These are phyloP conservation scores for Fraxinus velutina DNA, from an alignment of 305 asterid genomes.

Conservation along the genomic window DNA sequence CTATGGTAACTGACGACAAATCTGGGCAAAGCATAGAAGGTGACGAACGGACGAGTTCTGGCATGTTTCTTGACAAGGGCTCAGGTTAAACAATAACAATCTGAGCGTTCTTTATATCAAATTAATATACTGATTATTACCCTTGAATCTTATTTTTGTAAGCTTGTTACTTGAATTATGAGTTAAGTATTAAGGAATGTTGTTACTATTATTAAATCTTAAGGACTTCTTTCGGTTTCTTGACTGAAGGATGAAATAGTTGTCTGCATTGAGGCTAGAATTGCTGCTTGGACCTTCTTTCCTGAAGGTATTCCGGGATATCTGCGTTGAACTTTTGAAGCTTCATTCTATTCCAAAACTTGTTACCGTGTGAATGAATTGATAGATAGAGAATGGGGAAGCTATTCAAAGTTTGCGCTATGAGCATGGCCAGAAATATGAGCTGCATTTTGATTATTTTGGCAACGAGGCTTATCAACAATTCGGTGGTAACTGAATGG, in stretches of 20 bases:
- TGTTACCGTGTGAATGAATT: constrained; percentile 6
- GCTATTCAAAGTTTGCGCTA: constrained; percentile 76
- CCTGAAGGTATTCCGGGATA: constrained; percentile 51
- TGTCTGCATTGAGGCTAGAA: constrained; percentile 58
- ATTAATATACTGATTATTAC: background rate
- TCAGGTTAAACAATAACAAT: constrained; percentile 43
- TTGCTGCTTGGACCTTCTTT: constrained; percentile 93
- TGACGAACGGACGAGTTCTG: constrained; percentile 84
- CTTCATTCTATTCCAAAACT: background rate
- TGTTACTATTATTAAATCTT: background rate
- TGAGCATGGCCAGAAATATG: constrained; percentile 84
- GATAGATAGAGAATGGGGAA: constrained; percentile 68
- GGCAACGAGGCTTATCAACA: constrained; percentile 66
- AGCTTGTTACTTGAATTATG: background rate
- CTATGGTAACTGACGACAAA: constrained; percentile 84
- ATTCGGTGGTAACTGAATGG: constrained; percentile 83
- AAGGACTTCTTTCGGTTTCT: background rate
- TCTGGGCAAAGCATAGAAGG: constrained; percentile 84
- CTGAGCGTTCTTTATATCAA: constrained; percentile 6
- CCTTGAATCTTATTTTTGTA: background rate
- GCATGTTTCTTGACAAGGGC: constrained; percentile 60
- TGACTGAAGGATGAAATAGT: constrained; percentile 62
- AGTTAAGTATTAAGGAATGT: background rate
- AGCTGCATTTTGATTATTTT: constrained; percentile 80
- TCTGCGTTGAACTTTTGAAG: background rate